Conservation (phyloP, 108 stramenopile species). For the Discostella stelligeroides region DNA sequence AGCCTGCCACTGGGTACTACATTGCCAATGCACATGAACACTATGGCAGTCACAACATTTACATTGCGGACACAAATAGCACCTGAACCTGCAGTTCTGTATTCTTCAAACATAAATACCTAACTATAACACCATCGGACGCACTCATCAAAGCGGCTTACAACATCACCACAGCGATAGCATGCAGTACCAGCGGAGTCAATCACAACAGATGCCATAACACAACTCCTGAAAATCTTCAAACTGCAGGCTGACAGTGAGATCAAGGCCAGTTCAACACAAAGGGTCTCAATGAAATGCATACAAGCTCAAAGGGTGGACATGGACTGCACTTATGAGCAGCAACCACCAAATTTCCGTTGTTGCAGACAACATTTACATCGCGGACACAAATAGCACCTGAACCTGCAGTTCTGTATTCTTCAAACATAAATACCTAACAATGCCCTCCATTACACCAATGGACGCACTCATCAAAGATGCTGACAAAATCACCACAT, state of each 20-base stretch:
- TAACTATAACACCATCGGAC: conserved; percentile 6
- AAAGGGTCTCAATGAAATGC: not conserved
- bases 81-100: no score
- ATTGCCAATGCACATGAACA: conserved; percentile 2
- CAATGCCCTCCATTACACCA: not conserved
- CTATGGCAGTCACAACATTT: not conserved
- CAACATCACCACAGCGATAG: not conserved
- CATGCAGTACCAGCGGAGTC: not conserved
- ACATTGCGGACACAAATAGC: no score
- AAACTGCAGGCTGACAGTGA: not conserved
- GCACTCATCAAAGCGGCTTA: conserved; percentile 12
- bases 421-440: not conserved
- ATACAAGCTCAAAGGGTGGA: no score
- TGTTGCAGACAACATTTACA: no score
- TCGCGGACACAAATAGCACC: no score
- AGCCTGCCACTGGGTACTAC: conserved; percentile 5
- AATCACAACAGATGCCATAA: not conserved
- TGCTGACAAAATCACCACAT: not conserved
- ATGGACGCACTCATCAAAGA: not conserved
- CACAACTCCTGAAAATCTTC: not conserved
- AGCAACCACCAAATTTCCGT: no score
- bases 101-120: not conserved
- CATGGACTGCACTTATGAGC: no score
- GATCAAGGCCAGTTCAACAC: not conserved
- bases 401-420: no score